Base-by-base conservation (phyloP, 148 eudicot species). In the Pouteria glomerata region DNA sequence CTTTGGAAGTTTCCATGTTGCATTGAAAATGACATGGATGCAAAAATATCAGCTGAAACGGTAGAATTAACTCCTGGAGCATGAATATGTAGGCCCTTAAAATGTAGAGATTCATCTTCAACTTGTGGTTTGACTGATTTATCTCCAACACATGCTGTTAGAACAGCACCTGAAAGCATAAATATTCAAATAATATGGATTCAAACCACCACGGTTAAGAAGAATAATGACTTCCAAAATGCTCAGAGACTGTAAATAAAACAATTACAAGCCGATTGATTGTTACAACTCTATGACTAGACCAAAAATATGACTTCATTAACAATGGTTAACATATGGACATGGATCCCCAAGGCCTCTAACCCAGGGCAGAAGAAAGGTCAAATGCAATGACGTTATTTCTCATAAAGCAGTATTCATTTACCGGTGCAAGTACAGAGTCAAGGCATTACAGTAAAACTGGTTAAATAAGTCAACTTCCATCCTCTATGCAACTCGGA, bases 1-100 rank as follows among this genome's bases (percentile, higher is more conserved):
- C 77, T 85, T 59, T 93, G 98, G 79, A 93, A 93, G 74, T 90
- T 89, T 64, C 98, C 98, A 74, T 85, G 84, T 80, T 93, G 98
- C 44, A 89, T 93, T 8, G 94, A 81, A 42, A 93, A 74, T 58
- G 90, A 80, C 42, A 84, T 79, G 27, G 89, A 75, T 73, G 84
- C 92, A 73, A 87, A 88, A 12, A 82, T 42, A 75, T 93, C 97
- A 10, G 89, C 90, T 31, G 82, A 77, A 78, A 85, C 44, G 7
- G 88, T 79, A 55, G 89, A 89, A 59, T 86, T 85, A 58, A 68
- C 73, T 70, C 82, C 81, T 33, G 76, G 74, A 62, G 85, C 79
- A 75, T 69, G 77, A 45, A 93, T 75, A 51, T 74, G 74, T 47
- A 85, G 73, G 35, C 71, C 79, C 62, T 71, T 87, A 68, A 68